Percentiles rank a stretch among this genome's conserved stretches.
phyloP scores from a whole-genome alignment of 768 basidiomycete genomes.

The Daedaleopsis nitida region DNA sequence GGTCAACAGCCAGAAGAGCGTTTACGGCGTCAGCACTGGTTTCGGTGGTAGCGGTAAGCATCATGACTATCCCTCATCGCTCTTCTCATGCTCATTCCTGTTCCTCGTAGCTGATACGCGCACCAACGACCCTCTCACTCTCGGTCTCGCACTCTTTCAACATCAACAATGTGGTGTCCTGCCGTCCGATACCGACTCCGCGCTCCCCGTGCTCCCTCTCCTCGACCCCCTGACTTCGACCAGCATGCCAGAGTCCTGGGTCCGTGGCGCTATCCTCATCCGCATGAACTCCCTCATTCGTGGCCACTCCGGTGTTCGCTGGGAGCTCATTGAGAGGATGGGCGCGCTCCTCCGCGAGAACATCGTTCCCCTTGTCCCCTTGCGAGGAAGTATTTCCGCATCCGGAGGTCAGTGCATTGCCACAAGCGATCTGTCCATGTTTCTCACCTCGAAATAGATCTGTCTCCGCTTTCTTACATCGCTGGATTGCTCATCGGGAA shows the following conservation, averaged over 20 bases:
- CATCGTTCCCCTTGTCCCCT: constrained; percentile 78
- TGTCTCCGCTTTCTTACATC: constrained; percentile 82
- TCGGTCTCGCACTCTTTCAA: constrained; percentile 83
- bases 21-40: constrained; percentile 87
- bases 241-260: constrained; percentile 87
- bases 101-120: constrained; percentile 68
- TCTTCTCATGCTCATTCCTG: constrained; percentile 19
- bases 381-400: constrained; percentile 82
- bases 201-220: constrained; percentile 62
- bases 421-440: background rate
- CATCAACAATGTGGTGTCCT: constrained; percentile 79
- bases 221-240: constrained; percentile 66
- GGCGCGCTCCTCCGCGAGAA: constrained; percentile 67
- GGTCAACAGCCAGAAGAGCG: constrained; percentile 63
- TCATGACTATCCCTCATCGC: background rate
- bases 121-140: constrained; percentile 69
- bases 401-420: constrained; percentile 60
- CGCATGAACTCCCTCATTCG: constrained; percentile 89
- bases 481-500: constrained; percentile 82
- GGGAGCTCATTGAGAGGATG: constrained; percentile 81
- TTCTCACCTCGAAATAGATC: constrained; percentile 43
- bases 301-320: constrained; percentile 85
- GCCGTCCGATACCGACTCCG: constrained; percentile 54
- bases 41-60: constrained; percentile 77
- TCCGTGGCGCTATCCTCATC: constrained; percentile 83